Conservation (phyloP, 1,139 yeast species). For the Oligophagozyma castellii region DNA sequence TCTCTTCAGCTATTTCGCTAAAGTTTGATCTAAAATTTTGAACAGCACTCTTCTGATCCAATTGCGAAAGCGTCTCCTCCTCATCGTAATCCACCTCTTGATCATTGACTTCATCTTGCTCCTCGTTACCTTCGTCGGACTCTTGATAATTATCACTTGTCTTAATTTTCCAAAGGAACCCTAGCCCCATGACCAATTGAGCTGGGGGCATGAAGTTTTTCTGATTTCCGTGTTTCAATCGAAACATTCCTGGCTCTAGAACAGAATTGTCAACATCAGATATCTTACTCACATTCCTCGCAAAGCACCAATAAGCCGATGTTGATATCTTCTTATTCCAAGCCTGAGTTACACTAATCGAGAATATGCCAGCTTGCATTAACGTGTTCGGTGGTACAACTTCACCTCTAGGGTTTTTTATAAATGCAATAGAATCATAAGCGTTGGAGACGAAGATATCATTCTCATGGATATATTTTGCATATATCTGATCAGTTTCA, state of each 20-base stretch:
- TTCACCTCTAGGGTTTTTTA: constrained; percentile 50
- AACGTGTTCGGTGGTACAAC: constrained; percentile 67
- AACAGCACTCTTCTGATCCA: constrained; percentile 4
- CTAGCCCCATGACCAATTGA: constrained; percentile 82
- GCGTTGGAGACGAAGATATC: constrained; percentile 71
- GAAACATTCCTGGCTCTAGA: constrained; percentile 51
- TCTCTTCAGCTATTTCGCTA: constrained; percentile 3
- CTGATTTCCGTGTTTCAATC: constrained; percentile 36
- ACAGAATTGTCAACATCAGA: constrained; percentile 47
- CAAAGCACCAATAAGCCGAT: constrained; percentile 74
- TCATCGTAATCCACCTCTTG: constrained; percentile 5
- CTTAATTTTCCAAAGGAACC: constrained; percentile 54
- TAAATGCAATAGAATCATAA: constrained; percentile 58
- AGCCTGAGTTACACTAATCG: constrained; percentile 71
- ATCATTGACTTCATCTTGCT: constrained; percentile 9
- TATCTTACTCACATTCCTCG: constrained; percentile 50
- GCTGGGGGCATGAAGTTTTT: constrained; percentile 66
- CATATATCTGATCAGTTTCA: constrained; percentile 77
- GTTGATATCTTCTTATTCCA: constrained; percentile 79
- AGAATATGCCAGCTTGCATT: constrained; percentile 78
- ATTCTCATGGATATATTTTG: constrained; percentile 56
- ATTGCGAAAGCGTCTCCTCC: constrained; percentile 5
- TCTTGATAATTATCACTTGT: constrained; percentile 15
- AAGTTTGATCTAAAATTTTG: constrained; percentile 5
- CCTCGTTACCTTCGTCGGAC: constrained; percentile 9